Base-by-base conservation (phyloP, 2,329 filamentous ascomycete species). In the Polychaeton citri region DNA sequence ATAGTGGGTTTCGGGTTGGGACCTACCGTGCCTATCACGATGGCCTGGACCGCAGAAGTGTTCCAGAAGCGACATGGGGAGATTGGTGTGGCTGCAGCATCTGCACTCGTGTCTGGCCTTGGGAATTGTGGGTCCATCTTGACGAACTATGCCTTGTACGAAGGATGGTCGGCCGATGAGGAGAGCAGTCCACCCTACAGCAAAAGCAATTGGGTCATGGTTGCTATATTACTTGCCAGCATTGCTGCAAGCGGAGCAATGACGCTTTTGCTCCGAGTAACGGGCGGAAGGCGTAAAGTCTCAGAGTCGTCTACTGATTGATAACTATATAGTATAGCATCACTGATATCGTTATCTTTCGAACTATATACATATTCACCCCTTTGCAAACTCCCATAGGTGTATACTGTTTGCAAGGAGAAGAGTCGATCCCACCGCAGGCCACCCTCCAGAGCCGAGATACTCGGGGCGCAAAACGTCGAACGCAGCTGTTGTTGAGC, bases 11-110 rank as follows among this genome's bases (percentile, higher is more conserved):
- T 93, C 51, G 86, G 86, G 0, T 76, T 94, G 2, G 86, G 86
- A 1, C 86, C 86, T 3, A 93, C 86, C 0, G 85, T 93, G 1
- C 86, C 86, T 8, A 88, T 88, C 51, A 88, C 82, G 57, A 94
- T 94, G 86, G 80, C 85, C 21, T 93, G 86, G 86, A 85, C 82
- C 20, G 83, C 77, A 43, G 82, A 93, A 60, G 80, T 93, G 52
- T 94, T 94, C 65, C 85, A 93, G 61, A 72, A 73, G 20, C 79
- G 86, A 9, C 86, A 94, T 52, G 84, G 86, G 32, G 86, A 94
- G 59, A 83, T 94, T 16, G 86, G 86, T 37, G 85, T 94, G 5
- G 86, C 86, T 3, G 81, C 86, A 10, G 85, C 86, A 0, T 76
- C 81, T 2, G 86, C 86, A 2, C 68, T 94, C 8, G 86, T 94